Percentiles rank a stretch among this genome's conserved stretches.
phyloP scores from a whole-genome alignment of 1,284 basidiomycete species.

The Rhizoctonia solani region DNA sequence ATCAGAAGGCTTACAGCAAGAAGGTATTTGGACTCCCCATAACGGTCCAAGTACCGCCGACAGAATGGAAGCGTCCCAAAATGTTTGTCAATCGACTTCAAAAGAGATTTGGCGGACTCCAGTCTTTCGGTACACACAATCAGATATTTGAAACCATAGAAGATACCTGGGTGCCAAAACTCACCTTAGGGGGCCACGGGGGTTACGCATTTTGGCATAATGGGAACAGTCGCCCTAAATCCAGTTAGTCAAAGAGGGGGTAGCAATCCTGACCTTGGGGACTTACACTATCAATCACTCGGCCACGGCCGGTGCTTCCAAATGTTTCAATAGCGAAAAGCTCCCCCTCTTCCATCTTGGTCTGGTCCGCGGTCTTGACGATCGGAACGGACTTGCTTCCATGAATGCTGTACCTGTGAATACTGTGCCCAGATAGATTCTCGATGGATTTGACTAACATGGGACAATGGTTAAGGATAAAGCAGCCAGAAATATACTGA shows the following conservation, averaged over 20 bases:
- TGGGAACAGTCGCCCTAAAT: constrained; percentile 89
- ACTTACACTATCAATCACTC: constrained; percentile 82
- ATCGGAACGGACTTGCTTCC: constrained; percentile 87
- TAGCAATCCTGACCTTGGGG: no score
- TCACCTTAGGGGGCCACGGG: constrained; percentile 71
- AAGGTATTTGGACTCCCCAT: constrained; percentile 94
- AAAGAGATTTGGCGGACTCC: constrained; percentile 81
- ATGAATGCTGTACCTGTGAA: constrained; percentile 88
- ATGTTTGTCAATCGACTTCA: constrained; percentile 88
- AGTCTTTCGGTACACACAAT: constrained; percentile 55
- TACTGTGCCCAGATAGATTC: constrained; percentile 91
- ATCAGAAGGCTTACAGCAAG: constrained; percentile 68
- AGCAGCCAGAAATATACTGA: neutral
- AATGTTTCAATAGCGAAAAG: constrained; percentile 99
- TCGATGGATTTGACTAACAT: constrained; percentile 84
- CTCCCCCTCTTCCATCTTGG: constrained; percentile 99
- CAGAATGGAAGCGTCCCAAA: constrained; percentile 98
- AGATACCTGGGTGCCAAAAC: constrained; percentile 41
- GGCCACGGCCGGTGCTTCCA: constrained; percentile 93
- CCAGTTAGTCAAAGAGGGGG: no score
- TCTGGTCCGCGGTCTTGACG: constrained; percentile 85
- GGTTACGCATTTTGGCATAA: constrained; percentile 77
- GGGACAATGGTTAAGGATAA: constrained; percentile 12
- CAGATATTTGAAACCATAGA: constrained; percentile 17
- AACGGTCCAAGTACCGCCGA: constrained; percentile 88